These are phyloP conservation scores for Picea glauca DNA, from an alignment of 75 land plant genomes.

Conservation along the genomic window DNA sequence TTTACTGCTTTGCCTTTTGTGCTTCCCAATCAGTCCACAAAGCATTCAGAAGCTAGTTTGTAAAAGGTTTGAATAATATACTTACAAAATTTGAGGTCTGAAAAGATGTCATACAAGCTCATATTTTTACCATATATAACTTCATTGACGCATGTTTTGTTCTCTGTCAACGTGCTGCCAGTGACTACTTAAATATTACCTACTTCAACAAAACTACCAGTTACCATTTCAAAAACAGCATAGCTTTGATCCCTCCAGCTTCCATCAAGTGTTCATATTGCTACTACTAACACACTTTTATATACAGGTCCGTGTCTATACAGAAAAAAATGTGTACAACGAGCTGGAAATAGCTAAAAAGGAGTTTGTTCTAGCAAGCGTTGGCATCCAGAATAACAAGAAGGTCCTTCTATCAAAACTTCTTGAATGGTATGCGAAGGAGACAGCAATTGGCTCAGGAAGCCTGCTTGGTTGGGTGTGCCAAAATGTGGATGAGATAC, in stretches of 20 bases:
- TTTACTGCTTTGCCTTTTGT: not conserved
- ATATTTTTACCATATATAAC: not conserved
- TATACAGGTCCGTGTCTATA: conserved; percentile 41
- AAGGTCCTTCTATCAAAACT: conserved; percentile 37
- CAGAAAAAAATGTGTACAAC: conserved; percentile 32
- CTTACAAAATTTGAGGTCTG: not conserved
- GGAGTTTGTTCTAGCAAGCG: conserved; percentile 42
- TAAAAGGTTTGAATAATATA: too few species aligned
- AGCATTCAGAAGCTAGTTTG: conserved; percentile 1
- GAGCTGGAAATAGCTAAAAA: conserved; percentile 46
- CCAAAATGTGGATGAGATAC: conserved; percentile 22
- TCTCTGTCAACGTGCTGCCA: not conserved
- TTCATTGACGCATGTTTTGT: not conserved
- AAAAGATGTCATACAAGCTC: not conserved
- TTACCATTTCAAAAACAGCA: not conserved
- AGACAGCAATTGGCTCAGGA: conserved; percentile 16
- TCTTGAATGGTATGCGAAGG: conserved; percentile 36
- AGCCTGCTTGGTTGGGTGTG: conserved; percentile 33
- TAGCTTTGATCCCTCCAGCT: not conserved
- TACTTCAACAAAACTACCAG: not conserved
- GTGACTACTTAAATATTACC: not conserved
- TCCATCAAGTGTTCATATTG: not conserved
- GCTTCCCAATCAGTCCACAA: conserved; percentile 5
- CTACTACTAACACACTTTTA: not conserved
- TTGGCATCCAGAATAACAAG: conserved; percentile 25